Evolutionary conservation across 495 filamentous ascomycete species (phyloP), one percentile per base, ranked within the genome.

Genomic region (Aspergillus taichungensis): DNA sequence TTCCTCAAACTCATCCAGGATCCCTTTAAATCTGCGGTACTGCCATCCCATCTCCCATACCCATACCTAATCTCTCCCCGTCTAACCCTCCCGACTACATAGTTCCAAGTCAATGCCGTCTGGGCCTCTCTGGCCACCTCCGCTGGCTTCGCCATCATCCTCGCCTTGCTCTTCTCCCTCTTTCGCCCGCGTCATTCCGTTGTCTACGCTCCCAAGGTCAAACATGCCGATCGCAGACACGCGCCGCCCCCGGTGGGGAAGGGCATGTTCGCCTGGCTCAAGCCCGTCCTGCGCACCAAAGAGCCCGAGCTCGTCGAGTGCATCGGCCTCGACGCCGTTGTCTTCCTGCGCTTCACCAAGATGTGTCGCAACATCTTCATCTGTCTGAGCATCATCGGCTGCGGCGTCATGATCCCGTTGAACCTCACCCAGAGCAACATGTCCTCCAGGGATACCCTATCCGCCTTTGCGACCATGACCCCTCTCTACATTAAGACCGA

Each of bases 341-440:
- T 98, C 37, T 97, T 98, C 60, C 63, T 98, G 50, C 79, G 94
- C 13, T 88, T 96, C 59, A 82, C 82, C 38, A 74, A 78, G 40
- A 95, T 98, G 91, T 91, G 87, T 59, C 83, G 92, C 39, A 89
- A 94, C 54, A 83, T 98, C 30, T 92, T 97, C 54, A 67, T 85
- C 41, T 55, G 76, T 30, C 65, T 95, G 54, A 76, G 80, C 40
- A 55, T 94, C 13, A 61, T 95, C 28, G 88, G 87, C 4, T 88
- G 84, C 54, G 64, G 69, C 30, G 75, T 97, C 43, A 71, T 97
- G 59, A 85, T 97, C 44, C 94, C 92, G 3, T 66, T 94, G 53
- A 92, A 95, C 55, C 62, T 88, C 39, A 69, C 75, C 0, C 64
- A 77, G 30, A 77, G 73, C 43, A 63, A 50, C 14, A 51, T 46